A percentile compares a stretch with the other conserved stretches of the same genome.
These are phyloP conservation scores for Ogataea nakhonphanomensis DNA, from an alignment of 805 yeast species.

Conservation along the genomic window DNA sequence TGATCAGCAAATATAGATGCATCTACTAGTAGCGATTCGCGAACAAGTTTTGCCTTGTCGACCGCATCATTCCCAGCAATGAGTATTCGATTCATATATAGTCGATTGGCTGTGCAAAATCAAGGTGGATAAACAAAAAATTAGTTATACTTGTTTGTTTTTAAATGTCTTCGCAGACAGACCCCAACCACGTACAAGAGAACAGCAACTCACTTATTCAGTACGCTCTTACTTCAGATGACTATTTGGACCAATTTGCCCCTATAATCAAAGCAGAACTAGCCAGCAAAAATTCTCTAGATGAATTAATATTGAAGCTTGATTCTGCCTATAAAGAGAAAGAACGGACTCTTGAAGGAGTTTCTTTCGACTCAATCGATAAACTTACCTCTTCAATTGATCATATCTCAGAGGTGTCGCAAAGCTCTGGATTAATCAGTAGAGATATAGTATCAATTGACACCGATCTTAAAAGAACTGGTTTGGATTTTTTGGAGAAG, in stretches of 20 bases:
- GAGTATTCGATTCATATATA: constrained; percentile 38
- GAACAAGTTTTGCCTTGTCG: constrained; percentile 35
- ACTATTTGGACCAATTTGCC: constrained; percentile 74
- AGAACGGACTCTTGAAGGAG: constrained; percentile 58
- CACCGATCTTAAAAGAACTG: constrained; percentile 57
- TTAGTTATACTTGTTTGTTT: constrained; percentile 1
- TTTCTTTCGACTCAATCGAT: constrained; percentile 59
- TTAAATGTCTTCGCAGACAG: constrained; percentile 2
- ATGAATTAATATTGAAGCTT: constrained; percentile 52
- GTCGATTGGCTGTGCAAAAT: constrained; percentile 6
- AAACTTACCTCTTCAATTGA: constrained; percentile 56
- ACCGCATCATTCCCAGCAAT: constrained; percentile 42
- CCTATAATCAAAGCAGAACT: constrained; percentile 70
- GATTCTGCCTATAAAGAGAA: constrained; percentile 55
- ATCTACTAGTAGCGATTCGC: constrained; percentile 24
- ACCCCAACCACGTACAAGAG: constrained; percentile 1
- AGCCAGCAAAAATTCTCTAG: constrained; percentile 45
- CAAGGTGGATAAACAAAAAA: constrained; percentile 4
- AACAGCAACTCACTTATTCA: constrained; percentile 26
- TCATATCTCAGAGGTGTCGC: constrained; percentile 59
- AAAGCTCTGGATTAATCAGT: constrained; percentile 53
- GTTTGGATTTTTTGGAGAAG: constrained; percentile 57
- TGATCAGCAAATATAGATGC: constrained; percentile 15
- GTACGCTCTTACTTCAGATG: constrained; percentile 52
- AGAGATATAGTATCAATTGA: constrained; percentile 56